Base-by-base conservation (phyloP, 1,284 basidiomycete species). In the Ganoderma resinaceum region DNA sequence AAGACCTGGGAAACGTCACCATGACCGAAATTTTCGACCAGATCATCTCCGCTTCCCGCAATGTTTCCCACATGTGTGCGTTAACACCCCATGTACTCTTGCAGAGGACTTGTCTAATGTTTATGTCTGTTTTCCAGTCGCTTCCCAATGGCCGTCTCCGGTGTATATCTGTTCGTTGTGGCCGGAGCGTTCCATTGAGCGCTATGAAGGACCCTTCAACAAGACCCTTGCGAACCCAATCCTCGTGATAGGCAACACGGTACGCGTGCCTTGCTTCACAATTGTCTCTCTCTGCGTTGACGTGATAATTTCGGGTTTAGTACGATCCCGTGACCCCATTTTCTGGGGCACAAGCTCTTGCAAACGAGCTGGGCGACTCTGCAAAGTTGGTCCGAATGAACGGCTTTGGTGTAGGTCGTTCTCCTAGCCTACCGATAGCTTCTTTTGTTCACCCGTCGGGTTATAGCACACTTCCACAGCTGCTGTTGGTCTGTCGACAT, bases 191-290 rank as follows among this genome's bases (percentile, higher is more conserved):
- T 74, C 74, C 1, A 72, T 75, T 6, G 76, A 77, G 66, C 46
- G 76, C 14, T 76, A 73, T 46, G 62, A 65, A 12, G 75, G 76
- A 1, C 74, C 74, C 2, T 76, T 74, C 61, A 75, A 76, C 53
- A 71, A 68, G 35, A 71, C 64, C 14, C 70, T 75, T 20, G 67
- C 68, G 4, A 74, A 73, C 63, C 66, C 59, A n/a, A 69, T 77
- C 52, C 59, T 76, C 5, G 61, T 76, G 3, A 64, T 74, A 29
- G 73, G 74, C 37, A 74, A 71, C 43, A 69, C 63, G n/a, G 72
- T 73, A 33, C 40, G 68, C 29, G 7, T 12, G 11, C 12, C 4
- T 5, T n/a, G 14, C 4, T 4, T 61, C 16, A 20, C 42, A n/a
- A 14, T 18, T 7, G 4, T 49, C 29, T 12, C 20, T 26, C n/a